Evolutionary conservation across 306 rosid species (phyloP), one percentile per base, ranked within the genome.

Genomic region (Glycine soja): DNA sequence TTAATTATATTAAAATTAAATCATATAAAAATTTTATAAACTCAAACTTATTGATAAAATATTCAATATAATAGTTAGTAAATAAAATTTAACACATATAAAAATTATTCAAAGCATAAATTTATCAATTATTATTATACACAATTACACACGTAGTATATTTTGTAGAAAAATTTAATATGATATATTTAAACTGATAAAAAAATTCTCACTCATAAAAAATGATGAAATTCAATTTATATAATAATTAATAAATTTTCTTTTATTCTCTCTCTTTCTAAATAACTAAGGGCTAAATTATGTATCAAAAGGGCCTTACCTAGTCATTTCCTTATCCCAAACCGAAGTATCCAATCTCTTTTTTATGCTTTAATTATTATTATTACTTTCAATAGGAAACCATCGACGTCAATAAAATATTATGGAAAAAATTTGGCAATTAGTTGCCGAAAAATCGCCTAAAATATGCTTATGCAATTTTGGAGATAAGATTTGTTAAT

Each of bases 401-500:
- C 16, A 76, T 76, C 63, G 3, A 15, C 73, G 15, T 76, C 73
- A 63, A 63, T 34, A 14, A 5, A 76, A 47, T 19, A 51, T 64
- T 15, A 50, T 46, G 43, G 36, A 15, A 63, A 2, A 47, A 56
- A 56, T 6, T 42, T 8, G 19, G 53, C 19, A 6, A 10, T 56
- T 46, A 56, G 54, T 10, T 74, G 7, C 42, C 2, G 1, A 0
- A 40, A 54, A 36, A 54, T 2, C 16, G 15, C 15, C 36, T 47
- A 74, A 48, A 62, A 43, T 76, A 15, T 75, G 47, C 34, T 57
- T 56, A 3, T 4, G 43, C 24, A 71, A 50, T 50, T 34, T 38
- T 3, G 4, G 32, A 72, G 69, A 75, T 58, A 59, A 75, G 70
- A 58, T 75, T 75, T 15, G 40, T 57, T 12, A 56, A 74, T 40